Conservation (phyloP, 2,329 filamentous ascomycete species). For the Dactylellina cionopaga region DNA sequence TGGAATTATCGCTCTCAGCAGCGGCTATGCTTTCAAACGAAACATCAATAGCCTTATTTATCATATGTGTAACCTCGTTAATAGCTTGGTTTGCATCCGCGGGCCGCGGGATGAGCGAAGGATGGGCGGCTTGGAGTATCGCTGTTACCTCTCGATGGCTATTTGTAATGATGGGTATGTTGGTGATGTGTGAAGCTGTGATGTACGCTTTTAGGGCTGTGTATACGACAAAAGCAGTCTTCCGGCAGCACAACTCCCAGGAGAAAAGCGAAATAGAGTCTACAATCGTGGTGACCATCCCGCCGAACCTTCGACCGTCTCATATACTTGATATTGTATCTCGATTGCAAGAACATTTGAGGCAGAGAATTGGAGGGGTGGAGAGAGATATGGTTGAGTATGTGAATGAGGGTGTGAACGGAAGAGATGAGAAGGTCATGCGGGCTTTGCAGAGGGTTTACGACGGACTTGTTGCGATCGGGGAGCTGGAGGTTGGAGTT, state of each 20-base stretch:
- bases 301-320: not conserved
- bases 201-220: too few species aligned
- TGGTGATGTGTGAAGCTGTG: too few species aligned
- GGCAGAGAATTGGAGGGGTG: not conserved
- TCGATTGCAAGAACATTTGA: conserved; percentile 1
- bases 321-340: conserved; percentile 1
- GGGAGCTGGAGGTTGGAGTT: conserved; percentile 1
- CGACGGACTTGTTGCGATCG: conserved; percentile 1
- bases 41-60: not conserved
- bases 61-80: conserved; percentile 6
- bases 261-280: not conserved
- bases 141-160: not conserved
- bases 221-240: not conserved
- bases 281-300: conserved; percentile 1
- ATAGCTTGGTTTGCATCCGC: conserved; percentile 12
- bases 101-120: not conserved
- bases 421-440: conserved; percentile 8
- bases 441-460: conserved; percentile 3
- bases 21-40: conserved; percentile 1
- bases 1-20: too few species aligned
- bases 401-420: not conserved
- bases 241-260: too few species aligned
- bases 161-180: not conserved
- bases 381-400: conserved; percentile 20
- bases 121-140: conserved; percentile 3